phyloP scores from a whole-genome alignment of 805 yeast genomes.

The Barnettozyma populi region DNA sequence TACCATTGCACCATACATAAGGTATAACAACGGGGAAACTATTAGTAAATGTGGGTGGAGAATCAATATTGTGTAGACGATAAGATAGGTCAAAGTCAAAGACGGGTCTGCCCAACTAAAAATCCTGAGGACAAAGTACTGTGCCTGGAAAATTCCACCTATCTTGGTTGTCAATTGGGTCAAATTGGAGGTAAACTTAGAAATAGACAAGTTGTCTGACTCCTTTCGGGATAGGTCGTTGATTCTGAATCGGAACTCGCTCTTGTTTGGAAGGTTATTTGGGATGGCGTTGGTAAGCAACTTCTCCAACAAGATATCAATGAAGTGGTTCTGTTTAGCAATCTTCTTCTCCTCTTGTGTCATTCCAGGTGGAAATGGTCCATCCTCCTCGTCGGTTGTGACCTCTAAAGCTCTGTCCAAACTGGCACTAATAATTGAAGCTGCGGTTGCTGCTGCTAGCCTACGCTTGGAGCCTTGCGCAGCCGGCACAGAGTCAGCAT shows the following conservation, averaged over 20 bases:
- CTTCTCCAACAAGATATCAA: constrained; percentile 52
- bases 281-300: constrained; percentile 46
- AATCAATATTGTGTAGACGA: constrained; percentile 61
- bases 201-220: constrained; percentile 52
- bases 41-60: constrained; percentile 65
- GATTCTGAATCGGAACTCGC: constrained; percentile 35
- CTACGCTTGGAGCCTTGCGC: constrained; percentile 12
- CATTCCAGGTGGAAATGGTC: constrained; percentile 19
- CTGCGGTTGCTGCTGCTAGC: constrained; percentile 37
- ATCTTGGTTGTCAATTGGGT: constrained; percentile 49
- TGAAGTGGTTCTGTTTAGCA: constrained; percentile 39
- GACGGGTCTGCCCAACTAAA: constrained; percentile 75
- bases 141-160: constrained; percentile 52
- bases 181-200: constrained; percentile 51
- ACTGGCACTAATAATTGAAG: constrained; percentile 40
- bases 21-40: constrained; percentile 52
- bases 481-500: constrained; percentile 3
- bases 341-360: constrained; percentile 9
- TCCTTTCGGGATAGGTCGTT: constrained; percentile 39
- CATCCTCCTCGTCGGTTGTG: constrained; percentile 23
- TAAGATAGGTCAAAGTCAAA: constrained; percentile 54
- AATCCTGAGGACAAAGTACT: constrained; percentile 54
- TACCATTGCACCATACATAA: constrained; percentile 54
- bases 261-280: constrained; percentile 43
- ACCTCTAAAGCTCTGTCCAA: constrained; percentile 30